A percentile compares a stretch with the other conserved stretches of the same genome.
Conservation (phyloP, 768 basidiomycete species). For the Rhodotorula babjevae region DNA sequence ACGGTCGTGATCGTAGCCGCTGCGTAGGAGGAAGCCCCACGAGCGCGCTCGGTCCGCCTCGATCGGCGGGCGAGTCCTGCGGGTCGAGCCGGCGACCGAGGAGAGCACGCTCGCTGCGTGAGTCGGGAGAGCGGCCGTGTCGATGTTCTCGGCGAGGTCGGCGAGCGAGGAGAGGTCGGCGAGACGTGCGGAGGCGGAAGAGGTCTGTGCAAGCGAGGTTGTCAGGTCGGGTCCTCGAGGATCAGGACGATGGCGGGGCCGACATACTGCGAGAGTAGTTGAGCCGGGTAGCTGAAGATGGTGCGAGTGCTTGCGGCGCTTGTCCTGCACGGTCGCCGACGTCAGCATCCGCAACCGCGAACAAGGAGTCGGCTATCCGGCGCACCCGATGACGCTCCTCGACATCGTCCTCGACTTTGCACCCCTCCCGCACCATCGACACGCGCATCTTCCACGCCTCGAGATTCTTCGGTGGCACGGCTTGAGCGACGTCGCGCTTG, state of each 20-base stretch:
- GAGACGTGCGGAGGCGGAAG: background rate
- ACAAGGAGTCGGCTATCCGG: too few relatives aligned
- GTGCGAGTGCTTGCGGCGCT: conserved; percentile 6
- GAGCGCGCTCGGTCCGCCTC: background rate
- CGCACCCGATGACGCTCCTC: too few relatives aligned
- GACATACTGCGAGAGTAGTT: too few relatives aligned
- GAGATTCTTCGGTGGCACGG: background rate
- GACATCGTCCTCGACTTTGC: background rate
- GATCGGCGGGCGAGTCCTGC: background rate
- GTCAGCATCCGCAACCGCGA: too few relatives aligned
- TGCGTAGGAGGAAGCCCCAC: background rate
- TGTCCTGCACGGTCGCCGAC: background rate
- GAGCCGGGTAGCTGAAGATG: background rate
- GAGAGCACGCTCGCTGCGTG: conserved; percentile 6
- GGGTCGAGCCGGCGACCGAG: background rate
- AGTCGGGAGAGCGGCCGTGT: background rate
- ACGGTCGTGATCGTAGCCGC: conserved; percentile 2
- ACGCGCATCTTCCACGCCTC: conserved; percentile 1
- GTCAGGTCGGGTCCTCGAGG: background rate
- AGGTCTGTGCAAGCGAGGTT: too few relatives aligned
- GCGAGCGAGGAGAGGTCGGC: conserved; percentile 4
- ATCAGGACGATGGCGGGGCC: too few relatives aligned
- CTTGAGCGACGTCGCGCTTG: too few relatives aligned
- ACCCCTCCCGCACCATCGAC: background rate
- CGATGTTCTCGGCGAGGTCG: background rate